These are phyloP conservation scores for Plasmodium knowlesi DNA, from an alignment of 169 alveolate species.

Conservation along the genomic window DNA sequence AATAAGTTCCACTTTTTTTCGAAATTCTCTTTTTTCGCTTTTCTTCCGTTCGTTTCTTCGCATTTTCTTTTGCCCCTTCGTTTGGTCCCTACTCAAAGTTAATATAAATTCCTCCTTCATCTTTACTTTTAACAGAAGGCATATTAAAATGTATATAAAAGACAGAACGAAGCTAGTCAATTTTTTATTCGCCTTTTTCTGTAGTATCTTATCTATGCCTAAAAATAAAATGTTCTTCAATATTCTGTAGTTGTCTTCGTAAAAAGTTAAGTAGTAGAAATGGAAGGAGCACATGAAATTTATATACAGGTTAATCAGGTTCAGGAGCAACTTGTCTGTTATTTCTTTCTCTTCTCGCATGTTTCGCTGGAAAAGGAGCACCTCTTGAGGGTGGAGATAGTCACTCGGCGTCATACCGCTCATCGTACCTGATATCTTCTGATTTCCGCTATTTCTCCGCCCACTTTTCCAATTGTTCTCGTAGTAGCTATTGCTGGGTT, in stretches of 20 bases:
- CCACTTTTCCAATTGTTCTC: background rate
- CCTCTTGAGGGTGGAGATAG: background rate
- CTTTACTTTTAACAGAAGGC: slow-evolving; percentile 48
- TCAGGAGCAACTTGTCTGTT: slow-evolving; percentile 23
- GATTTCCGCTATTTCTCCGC: background rate
- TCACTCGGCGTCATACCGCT: background rate
- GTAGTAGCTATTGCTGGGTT: background rate
- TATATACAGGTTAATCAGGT: slow-evolving; percentile 55
- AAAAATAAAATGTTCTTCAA: slow-evolving; percentile 34
- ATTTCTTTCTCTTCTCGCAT: slow-evolving; percentile 24
- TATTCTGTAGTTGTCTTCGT: slow-evolving; percentile 50
- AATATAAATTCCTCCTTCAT: slow-evolving; percentile 47
- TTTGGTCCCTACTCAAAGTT: slow-evolving; percentile 2
- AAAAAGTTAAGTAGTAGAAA: slow-evolving; percentile 37
- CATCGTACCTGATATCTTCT: background rate
- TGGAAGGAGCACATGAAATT: slow-evolving; percentile 53
- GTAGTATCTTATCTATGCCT: slow-evolving; percentile 36
- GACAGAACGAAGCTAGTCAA: slow-evolving; percentile 44
- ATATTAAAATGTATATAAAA: slow-evolving; percentile 39
- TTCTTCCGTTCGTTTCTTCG: background rate
- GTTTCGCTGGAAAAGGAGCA: background rate
- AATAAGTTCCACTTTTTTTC: background rate
- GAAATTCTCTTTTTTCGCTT: slow-evolving; percentile 9
- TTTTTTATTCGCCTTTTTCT: slow-evolving; percentile 32
- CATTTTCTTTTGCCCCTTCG: background rate